Evolutionary conservation across 495 filamentous ascomycete genomes (phyloP).

Genomic region (Choiromyces venosus): DNA sequence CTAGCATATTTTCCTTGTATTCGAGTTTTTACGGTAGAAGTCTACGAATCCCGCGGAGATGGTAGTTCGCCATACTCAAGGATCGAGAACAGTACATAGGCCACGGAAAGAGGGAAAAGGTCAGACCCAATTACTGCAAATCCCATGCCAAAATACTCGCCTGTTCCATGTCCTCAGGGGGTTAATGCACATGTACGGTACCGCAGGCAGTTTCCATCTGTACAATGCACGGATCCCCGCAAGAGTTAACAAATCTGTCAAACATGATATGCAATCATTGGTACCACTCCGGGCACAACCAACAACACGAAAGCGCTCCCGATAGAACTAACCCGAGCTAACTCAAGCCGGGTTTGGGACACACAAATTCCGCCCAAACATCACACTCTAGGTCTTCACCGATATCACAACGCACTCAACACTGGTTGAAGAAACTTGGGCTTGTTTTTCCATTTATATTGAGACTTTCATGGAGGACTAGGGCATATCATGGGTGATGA

Average conservation of each 20-base stretch:
- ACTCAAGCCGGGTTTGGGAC: background rate
- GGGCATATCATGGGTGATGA: background rate
- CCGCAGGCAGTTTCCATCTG: background rate
- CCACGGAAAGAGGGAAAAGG: background rate
- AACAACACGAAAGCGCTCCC: background rate
- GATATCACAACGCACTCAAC: background rate
- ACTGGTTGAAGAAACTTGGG: background rate
- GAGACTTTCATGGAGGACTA: background rate
- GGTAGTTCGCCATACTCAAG: background rate
- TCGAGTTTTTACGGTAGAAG: too few relatives aligned
- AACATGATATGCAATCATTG: background rate
- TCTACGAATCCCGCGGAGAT: background rate
- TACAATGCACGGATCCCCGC: background rate
- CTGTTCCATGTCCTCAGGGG: background rate
- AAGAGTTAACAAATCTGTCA: background rate
- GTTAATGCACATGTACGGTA: background rate
- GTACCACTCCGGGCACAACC: background rate
- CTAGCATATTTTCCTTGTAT: too few relatives aligned
- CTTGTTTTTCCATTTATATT: background rate
- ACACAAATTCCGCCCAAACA: background rate
- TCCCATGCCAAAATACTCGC: background rate
- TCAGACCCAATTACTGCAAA: background rate
- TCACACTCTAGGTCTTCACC: background rate
- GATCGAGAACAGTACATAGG: background rate
- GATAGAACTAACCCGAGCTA: background rate